Conservation (phyloP, 2,329 filamentous ascomycete species). For the Monilinia vaccinii-corymbosi region DNA sequence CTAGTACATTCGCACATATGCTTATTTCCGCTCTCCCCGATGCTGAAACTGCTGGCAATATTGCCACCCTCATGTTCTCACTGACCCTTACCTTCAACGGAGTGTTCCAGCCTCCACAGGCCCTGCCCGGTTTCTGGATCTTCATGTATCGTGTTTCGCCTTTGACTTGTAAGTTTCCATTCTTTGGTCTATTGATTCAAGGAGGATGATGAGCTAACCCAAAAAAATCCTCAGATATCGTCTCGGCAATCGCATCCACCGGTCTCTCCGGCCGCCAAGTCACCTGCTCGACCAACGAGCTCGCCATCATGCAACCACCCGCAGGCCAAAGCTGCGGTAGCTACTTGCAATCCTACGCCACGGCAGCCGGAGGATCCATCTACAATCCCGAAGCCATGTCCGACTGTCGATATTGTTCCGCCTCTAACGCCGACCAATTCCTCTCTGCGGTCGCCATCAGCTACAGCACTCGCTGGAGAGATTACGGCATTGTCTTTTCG, state of each 20-base stretch:
- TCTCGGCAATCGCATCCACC: constrained; percentile 62
- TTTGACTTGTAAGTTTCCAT: constrained; percentile 27
- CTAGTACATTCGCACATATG: constrained; percentile 75
- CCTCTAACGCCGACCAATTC: constrained; percentile 41
- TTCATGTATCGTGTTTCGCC: constrained; percentile 73
- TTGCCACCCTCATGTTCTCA: constrained; percentile 68
- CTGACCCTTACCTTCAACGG: constrained; percentile 67
- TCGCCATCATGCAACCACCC: constrained; percentile 54
- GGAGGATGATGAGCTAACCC: constrained; percentile 24
- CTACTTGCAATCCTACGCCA: constrained; percentile 48
- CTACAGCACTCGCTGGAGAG: constrained; percentile 55
- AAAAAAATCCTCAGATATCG: constrained; percentile 46
- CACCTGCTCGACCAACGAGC: constrained; percentile 60
- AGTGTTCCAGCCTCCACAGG: constrained; percentile 57
- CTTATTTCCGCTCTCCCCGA: constrained; percentile 68
- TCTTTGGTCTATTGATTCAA: background rate
- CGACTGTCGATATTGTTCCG: constrained; percentile 52
- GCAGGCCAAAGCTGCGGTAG: constrained; percentile 45
- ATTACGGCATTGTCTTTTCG: constrained; percentile 55
- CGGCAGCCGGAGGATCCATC: constrained; percentile 42
- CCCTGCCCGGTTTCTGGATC: constrained; percentile 69
- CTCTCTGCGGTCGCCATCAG: constrained; percentile 40
- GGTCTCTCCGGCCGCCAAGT: constrained; percentile 61
- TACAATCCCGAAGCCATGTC: constrained; percentile 38
- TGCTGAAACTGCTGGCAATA: constrained; percentile 67